Base-by-base conservation (phyloP, 176 grass and related monocot species). In the Musa schizocarpa region DNA sequence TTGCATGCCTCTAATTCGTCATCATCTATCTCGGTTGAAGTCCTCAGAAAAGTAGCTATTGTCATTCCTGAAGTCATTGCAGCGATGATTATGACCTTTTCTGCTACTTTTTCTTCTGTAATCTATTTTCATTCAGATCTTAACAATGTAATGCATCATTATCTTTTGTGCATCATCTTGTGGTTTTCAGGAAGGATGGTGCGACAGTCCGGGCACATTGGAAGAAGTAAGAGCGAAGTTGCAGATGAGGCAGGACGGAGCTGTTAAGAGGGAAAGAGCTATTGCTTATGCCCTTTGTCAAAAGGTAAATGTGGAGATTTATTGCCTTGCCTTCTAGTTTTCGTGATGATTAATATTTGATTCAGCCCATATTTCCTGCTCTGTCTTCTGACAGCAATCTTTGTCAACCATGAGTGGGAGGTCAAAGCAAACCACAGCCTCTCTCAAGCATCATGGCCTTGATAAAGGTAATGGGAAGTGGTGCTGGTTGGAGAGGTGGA, bases 401-500 rank as follows among this genome's bases (percentile, higher is more conserved):
- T 88, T 86, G 80, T 66, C 65, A 73, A 53, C 53, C 13, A 66
- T 64, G 1, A 87, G 79, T 80, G 78, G 93, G 9, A 56, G 75
- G 21, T 26, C 77, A 48, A 91, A 82, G 71, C 90, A 93, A 49
- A 76, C 86, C 0, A 63, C 77, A 9, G 54, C 78, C 27, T 56
- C 86, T 74, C 74, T 82, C 20, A 94, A 91, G 78, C 86, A 83
- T 22, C 77, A 81, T 50, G 72, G 83, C 68, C 82, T 84, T 0
- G 95, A 87, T 64, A 92, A 87, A 81, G 61, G 65, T 53, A 94
- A 85, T 16, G 88, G 82, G n/a, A 91, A 74, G 69, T 97, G 94
- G 94, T 93, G 87, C 56, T 97, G 94, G 94, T 75, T 97, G 13
- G 94, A 97, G 79, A 81, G 94, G 73, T 97, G 94, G 94, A 97